Evolutionary conservation across 2,329 filamentous ascomycete species (phyloP), one percentile per base, ranked within the genome.

Genomic region (Cladosporium colombiae): DNA sequence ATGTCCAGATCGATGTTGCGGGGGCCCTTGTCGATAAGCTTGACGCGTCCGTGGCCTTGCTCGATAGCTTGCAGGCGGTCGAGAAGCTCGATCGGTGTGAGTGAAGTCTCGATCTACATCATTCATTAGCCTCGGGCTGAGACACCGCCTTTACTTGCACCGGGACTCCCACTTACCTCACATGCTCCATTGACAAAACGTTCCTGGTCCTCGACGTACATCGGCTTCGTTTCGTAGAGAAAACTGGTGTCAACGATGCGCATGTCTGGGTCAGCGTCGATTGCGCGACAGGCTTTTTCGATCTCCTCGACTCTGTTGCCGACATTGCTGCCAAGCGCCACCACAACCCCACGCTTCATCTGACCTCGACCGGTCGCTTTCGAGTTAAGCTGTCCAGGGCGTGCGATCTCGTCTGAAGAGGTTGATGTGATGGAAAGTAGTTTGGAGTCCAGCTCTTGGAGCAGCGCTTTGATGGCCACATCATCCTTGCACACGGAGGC

Each of bases 1-100:
- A 99, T 93, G 74, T 99, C 95, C 16, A 99, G 83, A 74, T 99
- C 95, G 68, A 99, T 97, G 74, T 93, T 96, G 31, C 95, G 86
- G 1, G 95, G 95, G 0, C 95, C 95, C 76, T 99, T 99, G 73
- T 97, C 92, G 50, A 98, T 87, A 52, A 92, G 73, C 78, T 97
- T 97, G 68, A 88, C 86, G 65, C 95, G 86, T 0, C 93, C 93
- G 74, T 97, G 86, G 0, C 82, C 81, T 57, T 86, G 88, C 76
- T 99, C 95, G 71, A 99, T 94, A 35, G 85, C 84, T 75, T 99
- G 94, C 1, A 99, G 85, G 66, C 87, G 81, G 74, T 96, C 89
- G 29, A 99, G 81, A 21, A 99, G 84, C 52, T 88, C 84, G 52
- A 94, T 80, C 0, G 95, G 93, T 21, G 85, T 84, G 13, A 97